Conservation (phyloP, 2,329 filamentous ascomycete species). For the Hypoxylon sp. region DNA sequence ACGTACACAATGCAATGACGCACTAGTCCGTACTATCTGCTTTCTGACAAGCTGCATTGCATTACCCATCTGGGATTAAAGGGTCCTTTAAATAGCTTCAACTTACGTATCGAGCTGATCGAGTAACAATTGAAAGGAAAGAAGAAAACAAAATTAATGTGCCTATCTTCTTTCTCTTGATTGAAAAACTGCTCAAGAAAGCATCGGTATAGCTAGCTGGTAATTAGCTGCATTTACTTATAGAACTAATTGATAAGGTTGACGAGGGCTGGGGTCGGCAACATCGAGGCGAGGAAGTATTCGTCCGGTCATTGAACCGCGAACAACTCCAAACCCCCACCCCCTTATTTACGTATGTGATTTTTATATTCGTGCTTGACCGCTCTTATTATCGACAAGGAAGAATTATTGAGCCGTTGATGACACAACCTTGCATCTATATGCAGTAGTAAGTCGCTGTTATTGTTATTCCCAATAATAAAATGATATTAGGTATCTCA, state of each 20-base stretch:
- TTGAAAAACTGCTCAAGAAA: conserved; percentile 8
- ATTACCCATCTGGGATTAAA: conserved; percentile 11
- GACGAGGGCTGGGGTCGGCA: conserved; percentile 32
- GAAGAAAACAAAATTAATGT: neutral
- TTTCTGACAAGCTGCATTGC: conserved; percentile 34
- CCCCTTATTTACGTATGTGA: conserved; percentile 40
- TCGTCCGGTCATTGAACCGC: conserved; percentile 36
- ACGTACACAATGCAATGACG: conserved; percentile 46
- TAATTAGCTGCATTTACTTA: conserved; percentile 31
- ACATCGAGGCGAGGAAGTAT: conserved; percentile 31
- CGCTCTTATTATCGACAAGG: conserved; percentile 43
- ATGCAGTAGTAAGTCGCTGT: conserved; percentile 22
- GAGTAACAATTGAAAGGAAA: neutral
- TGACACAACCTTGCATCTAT: conserved; percentile 43
- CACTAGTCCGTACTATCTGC: conserved; percentile 33
- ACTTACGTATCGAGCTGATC: conserved; percentile 15
- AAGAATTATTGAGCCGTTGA: conserved; percentile 30
- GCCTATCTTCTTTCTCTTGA: neutral
- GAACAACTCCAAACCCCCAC: conserved; percentile 36
- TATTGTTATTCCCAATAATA: conserved; percentile 14
- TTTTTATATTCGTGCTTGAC: conserved; percentile 38
- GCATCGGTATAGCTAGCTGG: conserved; percentile 20
- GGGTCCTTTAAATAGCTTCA: conserved; percentile 12
- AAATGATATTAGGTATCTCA: conserved; percentile 28
- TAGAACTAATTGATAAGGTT: conserved; percentile 21